Base-by-base conservation (phyloP, 331 rosid genomes). In the Malus hybrid region DNA sequence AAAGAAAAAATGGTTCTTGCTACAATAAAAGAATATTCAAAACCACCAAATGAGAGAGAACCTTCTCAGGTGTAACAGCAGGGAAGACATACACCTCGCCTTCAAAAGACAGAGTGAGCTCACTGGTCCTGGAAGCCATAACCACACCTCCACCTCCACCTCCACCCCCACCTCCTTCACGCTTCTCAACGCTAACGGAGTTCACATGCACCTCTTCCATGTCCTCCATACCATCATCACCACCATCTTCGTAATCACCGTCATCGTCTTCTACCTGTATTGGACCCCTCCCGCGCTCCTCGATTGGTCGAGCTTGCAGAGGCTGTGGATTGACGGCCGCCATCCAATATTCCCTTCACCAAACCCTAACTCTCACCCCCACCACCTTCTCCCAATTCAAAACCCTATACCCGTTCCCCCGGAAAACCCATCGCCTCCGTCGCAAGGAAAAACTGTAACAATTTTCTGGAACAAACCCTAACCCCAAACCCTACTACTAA, bases 31-130 rank as follows among this genome's bases (percentile, higher is more conserved):
- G 46, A 12, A 16, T 36, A 66, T 42, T 68, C 20, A 63, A 58
- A 18, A 56, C 13, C 29, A 56, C 13, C 29, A 7, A 56, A 70
- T 1, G n/a, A 7, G 6, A 24, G 32, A 19, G 32, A 2, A 94
- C 99, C 96, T 92, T 92, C 78, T 92, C 92, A 24, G 90, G 93
- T n/a, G 97, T 90, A 72, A 92, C 97, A 30, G 92, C 88, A 10
- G 97, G 97, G 75, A 94, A 94, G 61, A 94, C 99, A 61, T 88
- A 94, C 80, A 94, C 99, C 88, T 94, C 96, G 20, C 99, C 99
- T 74, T 94, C 99, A 16, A 92, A 94, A 70, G 99, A 94, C 70
- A 94, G 97, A 71, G 99, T 90, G 78, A 94, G 97, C 77, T 92
- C 99, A 76, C 99, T 89, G 12, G 92, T 83, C 80, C 97, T 90